Evolutionary conservation across 2,329 filamentous ascomycete species (phyloP).

Genomic region (Aspergillus bombycis): DNA sequence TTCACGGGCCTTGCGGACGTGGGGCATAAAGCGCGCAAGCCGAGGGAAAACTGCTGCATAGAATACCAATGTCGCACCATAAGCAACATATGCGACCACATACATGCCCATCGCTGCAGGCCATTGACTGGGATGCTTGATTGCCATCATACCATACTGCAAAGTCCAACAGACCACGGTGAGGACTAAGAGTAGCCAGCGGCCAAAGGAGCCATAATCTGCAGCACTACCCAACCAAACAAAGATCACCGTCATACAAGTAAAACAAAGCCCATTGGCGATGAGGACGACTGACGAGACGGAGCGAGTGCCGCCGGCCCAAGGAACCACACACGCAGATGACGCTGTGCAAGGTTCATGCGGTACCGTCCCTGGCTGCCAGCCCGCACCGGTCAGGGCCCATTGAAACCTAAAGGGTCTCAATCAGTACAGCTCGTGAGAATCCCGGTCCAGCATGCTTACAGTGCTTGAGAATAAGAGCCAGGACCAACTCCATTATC

Average conservation of each 20-base stretch:
- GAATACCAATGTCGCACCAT: constrained; percentile 47
- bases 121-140: constrained; percentile 43
- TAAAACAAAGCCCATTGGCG: constrained; percentile 47
- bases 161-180: constrained; percentile 46
- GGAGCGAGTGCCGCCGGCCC: constrained; percentile 41
- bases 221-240: constrained; percentile 47
- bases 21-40: constrained; percentile 44
- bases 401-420: constrained; percentile 41
- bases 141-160: constrained; percentile 46
- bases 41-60: constrained; percentile 47
- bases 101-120: constrained; percentile 46
- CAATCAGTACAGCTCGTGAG: neutral
- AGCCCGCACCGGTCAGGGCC: constrained; percentile 42
- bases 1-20: constrained; percentile 46
- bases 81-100: constrained; percentile 45
- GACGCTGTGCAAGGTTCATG: constrained; percentile 34
- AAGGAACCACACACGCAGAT: constrained; percentile 44
- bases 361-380: constrained; percentile 41
- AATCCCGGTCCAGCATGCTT: constrained; percentile 2
- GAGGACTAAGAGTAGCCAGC: constrained; percentile 45
- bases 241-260: constrained; percentile 48
- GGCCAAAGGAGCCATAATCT: constrained; percentile 47
- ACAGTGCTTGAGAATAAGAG: constrained; percentile 46
- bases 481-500: constrained; percentile 48
- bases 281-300: constrained; percentile 46